Evolutionary conservation across 192 early-diverging fungal species (phyloP), one percentile per base, ranked within the genome.

Genomic region (Backusella psychrophila): DNA sequence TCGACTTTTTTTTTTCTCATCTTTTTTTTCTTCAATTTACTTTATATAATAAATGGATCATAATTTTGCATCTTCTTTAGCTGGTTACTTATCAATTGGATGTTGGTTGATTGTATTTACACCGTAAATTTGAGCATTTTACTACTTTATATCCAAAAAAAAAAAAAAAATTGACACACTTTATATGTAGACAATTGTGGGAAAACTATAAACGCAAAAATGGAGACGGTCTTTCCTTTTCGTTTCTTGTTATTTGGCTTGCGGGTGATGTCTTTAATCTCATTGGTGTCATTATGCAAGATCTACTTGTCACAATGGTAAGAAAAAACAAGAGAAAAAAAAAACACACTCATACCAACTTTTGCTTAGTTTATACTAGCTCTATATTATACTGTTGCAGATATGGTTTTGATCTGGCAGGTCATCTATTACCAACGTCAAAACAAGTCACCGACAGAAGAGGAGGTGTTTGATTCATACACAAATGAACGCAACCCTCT

Each of bases 51-150:
- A n/a, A n/a, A n/a, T n/a, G n/a, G n/a, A n/a, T n/a, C n/a, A n/a
- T n/a, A n/a, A 31, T 38, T 72, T 80, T 39, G 75, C 70, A 17
- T 92, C 89, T 23, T 82, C 83, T 69, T 63, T 89, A 26, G 80
- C 84, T 34, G 94, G 92, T 36, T 91, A 90, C 71, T 44, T 93
- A 15, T 93, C 91, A 39, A 89, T 93, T 33, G 78, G 71, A 6
- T 92, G 93, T 78, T 96, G 94, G 94, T 80, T 96, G 39, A 86
- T 94, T 7, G 94, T 96, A 69, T 93, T 93, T 85, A 87, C 90
- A 53, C 94, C 94, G 90, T 91, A 87, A 84, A 85, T 29, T 14
- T 56, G n/a, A 56, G 19, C 52, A 56, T 56, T 23, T 56, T 56
- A 56, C 21, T 56, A 23, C 21, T 21, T 56, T 56, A 11, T 19